Evolutionary conservation across 169 alveolate genomes (phyloP).

Genomic region (Eimeria falciformis): DNA sequence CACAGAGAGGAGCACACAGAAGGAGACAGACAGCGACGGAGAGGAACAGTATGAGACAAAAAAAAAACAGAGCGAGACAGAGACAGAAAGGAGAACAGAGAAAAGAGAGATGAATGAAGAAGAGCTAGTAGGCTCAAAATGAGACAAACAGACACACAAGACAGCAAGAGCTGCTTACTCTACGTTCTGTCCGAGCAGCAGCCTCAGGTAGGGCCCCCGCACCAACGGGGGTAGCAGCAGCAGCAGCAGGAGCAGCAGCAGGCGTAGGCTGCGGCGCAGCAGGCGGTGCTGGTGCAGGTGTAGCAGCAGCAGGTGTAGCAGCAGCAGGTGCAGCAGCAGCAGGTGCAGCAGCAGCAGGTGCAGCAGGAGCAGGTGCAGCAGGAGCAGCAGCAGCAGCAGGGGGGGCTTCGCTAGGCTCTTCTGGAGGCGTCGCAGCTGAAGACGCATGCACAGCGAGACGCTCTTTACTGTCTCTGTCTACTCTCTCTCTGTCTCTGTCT

Average conservation of each 20-base stretch:
- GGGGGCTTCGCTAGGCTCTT: too few species aligned
- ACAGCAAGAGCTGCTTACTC: not conserved
- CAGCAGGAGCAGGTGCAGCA: not conserved
- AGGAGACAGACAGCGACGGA: not conserved
- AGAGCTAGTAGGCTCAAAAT: not conserved
- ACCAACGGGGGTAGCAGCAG: not conserved
- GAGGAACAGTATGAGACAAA: not conserved
- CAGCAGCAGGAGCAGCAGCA: slow-evolving; percentile 46
- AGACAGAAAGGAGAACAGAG: not conserved
- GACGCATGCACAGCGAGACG: too few species aligned
- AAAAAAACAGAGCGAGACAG: not conserved
- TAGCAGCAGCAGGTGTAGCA: not conserved
- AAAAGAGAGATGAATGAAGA: not conserved
- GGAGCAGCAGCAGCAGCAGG: slow-evolving; percentile 34
- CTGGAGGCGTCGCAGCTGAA: too few species aligned
- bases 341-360: not conserved
- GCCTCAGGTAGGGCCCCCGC: not conserved
- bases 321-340: slow-evolving; percentile 4
- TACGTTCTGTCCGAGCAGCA: not conserved
- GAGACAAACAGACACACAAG: not conserved
- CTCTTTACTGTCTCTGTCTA: too few species aligned
- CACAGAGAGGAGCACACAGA: not conserved
- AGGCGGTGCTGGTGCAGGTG: not conserved
- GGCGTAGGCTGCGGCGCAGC: not conserved
- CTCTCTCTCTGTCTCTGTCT: too few species aligned